phyloP scores from a whole-genome alignment of 805 yeast species.

The Starmera amethionina region DNA sequence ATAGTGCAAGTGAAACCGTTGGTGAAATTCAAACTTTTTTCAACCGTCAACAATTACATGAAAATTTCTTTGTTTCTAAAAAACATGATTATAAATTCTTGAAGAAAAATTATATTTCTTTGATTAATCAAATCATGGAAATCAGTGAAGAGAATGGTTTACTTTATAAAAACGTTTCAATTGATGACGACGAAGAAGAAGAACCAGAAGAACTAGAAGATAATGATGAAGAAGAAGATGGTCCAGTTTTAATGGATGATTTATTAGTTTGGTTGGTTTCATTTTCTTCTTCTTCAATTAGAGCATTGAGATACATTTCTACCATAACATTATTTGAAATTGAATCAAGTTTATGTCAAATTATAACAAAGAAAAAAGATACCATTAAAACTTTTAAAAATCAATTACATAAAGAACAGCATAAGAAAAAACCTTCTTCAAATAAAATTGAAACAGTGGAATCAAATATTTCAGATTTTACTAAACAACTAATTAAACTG shows the following conservation, averaged over 20 bases:
- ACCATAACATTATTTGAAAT: conserved; percentile 49
- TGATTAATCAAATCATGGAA: conserved; percentile 42
- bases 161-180: conserved; percentile 31
- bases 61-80: conserved; percentile 55
- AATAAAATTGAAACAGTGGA: conserved; percentile 38
- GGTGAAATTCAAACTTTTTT: conserved; percentile 61
- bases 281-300: conserved; percentile 54
- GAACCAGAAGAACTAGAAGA: conserved; percentile 27
- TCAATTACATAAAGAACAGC: conserved; percentile 24
- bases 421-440: conserved; percentile 24
- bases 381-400: conserved; percentile 28
- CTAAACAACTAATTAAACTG: conserved; percentile 40
- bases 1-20: conserved; percentile 64
- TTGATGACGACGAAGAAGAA: conserved; percentile 20
- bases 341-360: conserved; percentile 49
- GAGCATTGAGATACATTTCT: conserved; percentile 64
- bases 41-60: conserved; percentile 51
- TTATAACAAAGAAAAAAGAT: conserved; percentile 26
- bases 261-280: conserved; percentile 69
- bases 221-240: conserved; percentile 13
- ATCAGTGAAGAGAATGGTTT: conserved; percentile 54
- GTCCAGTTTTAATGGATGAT: conserved; percentile 35
- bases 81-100: conserved; percentile 37
- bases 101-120: conserved; percentile 42
- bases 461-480: conserved; percentile 29